These are phyloP conservation scores for Solanum pimpinellifolium DNA, from an alignment of 257 asterid species.

Conservation along the genomic window DNA sequence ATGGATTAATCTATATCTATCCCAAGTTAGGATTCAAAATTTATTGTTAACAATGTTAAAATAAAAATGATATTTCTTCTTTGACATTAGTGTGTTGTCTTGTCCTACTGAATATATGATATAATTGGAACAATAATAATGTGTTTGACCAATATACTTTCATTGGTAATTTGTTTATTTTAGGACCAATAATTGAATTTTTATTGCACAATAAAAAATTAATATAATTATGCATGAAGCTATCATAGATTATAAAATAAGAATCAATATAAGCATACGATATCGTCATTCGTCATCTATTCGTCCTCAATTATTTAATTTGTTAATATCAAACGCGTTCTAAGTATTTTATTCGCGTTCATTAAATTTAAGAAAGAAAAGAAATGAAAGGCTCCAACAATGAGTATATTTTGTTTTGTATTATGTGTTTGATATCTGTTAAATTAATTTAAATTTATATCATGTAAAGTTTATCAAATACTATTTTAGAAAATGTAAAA, in stretches of 20 bases:
- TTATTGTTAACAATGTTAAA: background rate
- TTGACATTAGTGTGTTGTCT: background rate
- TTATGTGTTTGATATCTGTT: background rate
- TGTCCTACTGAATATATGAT: background rate
- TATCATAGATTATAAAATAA: background rate
- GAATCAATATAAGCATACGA: background rate
- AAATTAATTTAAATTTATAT: background rate
- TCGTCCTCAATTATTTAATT: background rate
- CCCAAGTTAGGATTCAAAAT: background rate
- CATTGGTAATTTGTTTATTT: background rate
- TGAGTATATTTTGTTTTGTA: background rate
- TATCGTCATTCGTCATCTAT: background rate
- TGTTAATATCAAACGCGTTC: background rate
- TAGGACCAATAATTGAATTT: background rate
- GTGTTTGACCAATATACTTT: background rate
- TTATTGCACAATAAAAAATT: background rate
- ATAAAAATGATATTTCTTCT: background rate
- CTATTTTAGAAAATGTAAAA: no score
- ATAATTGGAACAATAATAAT: background rate
- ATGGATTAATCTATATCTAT: background rate
- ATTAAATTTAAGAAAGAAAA: background rate
- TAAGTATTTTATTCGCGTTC: background rate
- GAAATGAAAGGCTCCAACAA: background rate
- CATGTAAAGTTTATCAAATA: no score
- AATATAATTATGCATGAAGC: background rate